Percentiles rank a stretch among this genome's conserved stretches.
Conservation (phyloP, 2,329 filamentous ascomycete species). For the Colletotrichum horii region DNA sequence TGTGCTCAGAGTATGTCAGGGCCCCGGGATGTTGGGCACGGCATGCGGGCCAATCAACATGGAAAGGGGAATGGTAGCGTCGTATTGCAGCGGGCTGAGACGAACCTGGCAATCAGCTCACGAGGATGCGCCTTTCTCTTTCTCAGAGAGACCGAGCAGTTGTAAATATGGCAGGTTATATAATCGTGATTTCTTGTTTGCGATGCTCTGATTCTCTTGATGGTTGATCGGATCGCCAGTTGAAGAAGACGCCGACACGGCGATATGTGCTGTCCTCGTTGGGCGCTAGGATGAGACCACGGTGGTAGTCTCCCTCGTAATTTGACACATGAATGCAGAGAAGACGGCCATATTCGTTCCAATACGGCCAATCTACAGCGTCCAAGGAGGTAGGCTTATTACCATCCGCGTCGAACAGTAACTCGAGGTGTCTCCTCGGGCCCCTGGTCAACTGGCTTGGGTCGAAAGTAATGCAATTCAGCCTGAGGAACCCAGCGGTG, state of each 20-base stretch:
- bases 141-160: not conserved
- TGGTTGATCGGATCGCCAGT: not conserved
- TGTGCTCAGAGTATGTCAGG: not conserved
- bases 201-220: not conserved
- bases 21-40: not conserved
- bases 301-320: not conserved
- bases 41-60: not conserved
- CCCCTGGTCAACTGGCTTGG: not conserved
- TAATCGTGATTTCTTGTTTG: not conserved
- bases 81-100: not conserved
- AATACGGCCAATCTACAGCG: not conserved
- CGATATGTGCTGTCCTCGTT: not conserved
- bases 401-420: not conserved
- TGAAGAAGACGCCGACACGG: not conserved
- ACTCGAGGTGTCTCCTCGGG: not conserved
- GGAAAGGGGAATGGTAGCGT: not conserved
- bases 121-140: not conserved
- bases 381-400: not conserved
- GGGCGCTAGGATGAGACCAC: not conserved
- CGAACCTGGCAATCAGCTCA: not conserved
- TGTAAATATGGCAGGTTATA: not conserved
- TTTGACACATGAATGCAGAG: not conserved
- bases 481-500: not conserved
- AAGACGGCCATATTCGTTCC: not conserved
- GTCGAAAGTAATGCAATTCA: not conserved